Evolutionary conservation across 1,284 basidiomycete species (phyloP), one percentile per base, ranked within the genome.

Genomic region (Tilletia horrida): DNA sequence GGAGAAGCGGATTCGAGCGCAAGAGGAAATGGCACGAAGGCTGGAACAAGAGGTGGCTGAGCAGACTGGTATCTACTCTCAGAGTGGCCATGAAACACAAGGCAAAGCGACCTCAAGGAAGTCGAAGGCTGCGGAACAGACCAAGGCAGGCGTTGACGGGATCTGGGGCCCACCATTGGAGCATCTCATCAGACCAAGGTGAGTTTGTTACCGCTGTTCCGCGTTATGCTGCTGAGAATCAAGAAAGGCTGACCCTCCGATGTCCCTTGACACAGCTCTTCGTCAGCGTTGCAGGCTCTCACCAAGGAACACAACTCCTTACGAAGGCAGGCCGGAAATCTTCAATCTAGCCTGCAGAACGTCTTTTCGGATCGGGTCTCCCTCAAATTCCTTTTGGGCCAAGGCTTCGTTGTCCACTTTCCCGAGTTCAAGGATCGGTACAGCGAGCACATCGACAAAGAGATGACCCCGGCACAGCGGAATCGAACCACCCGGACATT

Each of bases 371-470:
- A 77, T 21, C 48, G 55, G 18, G 68, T 79, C 3, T 66, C 73
- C 14, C 69, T 81, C 8, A 71, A 71, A n/a, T 72, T 66, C 48
- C 66, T 80, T 2, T 70, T 76, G 18, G 77, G 76, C 0, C 79
- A 81, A 65, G 78, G 78, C 6, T 79, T 73, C 57, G 77, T 81
- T 0, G 75, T 81, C 1, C 79, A 81, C 65, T 69, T 78, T 0
- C 69, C 72, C 13, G 70, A 67, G 4, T 72, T 69, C 65, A 62
- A 62, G 11, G 52, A 64, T 1, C 25, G 44, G 0, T 64, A 62
- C 2, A 55, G 64, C 3, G 40, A 31, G 9, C 44, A 62, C 1
- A 27, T 62, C 35, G 72, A 72, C 6, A 23, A 68, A n/a, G 47
- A 62, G 8, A 67, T 79, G 42, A 69, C 71, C 3, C 69, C 76